Evolutionary conservation across 768 basidiomycete species (phyloP), one percentile per base, ranked within the genome.

Genomic region (Scleroderma citrinum): DNA sequence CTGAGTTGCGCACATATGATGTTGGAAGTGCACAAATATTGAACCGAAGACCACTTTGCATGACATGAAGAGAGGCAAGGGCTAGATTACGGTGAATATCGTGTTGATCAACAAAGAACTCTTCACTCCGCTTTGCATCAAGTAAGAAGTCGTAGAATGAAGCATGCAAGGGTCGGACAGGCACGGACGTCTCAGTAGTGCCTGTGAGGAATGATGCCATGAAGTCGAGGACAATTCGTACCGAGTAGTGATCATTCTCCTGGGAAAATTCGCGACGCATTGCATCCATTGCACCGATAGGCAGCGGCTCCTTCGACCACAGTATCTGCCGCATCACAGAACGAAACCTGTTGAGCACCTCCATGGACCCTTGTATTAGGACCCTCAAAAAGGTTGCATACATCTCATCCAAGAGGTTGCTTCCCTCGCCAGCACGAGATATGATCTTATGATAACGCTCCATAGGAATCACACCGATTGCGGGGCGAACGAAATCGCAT

Each of bases 1-100:
- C 59, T n/a, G 38, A 38, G 48, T 72, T 68, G 11, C 26, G 51
- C 11, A 60, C 21, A 44, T 63, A 59, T 3, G 69, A 70, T 7
- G 57, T 62, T 20, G 56, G 51, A 7, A 72, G 71, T 68, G 43
- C 34, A 13, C 34, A 35, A 6, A 35, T 35, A 13, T 71, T 69
- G 57, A 72, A 71, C 41, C 51, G 47, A 21, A 70, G 64, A 5
- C 48, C 53, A 3, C 48, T 35, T 7, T 62, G 52, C 69, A 71
- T 66, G 12, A 63, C 46, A 2, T 43, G 43, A 5, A 72, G 44
- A 8, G 55, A 64, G 16, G 54, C 47, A 10, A 47, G 29, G 2
- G 59, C 56, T 1, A 70, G 39, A 10, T 35, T 12, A 14, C 13
- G 13, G n/a, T 40, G 19, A 5, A 40, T 12, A 21, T 13, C 21